Conservation (phyloP, 139 green algal genomes). For the Picochlorum sp. region DNA sequence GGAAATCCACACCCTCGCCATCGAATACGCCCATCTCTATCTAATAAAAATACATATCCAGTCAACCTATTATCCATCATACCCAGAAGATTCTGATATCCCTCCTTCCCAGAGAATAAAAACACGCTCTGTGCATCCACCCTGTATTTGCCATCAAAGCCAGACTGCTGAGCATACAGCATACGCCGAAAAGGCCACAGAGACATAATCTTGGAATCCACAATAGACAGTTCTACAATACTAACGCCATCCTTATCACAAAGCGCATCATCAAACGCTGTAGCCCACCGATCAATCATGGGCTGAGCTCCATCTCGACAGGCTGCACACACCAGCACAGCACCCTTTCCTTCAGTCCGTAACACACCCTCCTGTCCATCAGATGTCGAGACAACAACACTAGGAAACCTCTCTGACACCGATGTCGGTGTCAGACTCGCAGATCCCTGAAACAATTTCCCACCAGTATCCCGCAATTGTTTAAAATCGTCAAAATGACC, state of each 20-base stretch:
- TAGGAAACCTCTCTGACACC: conserved; percentile 17
- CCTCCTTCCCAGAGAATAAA: conserved; percentile 27
- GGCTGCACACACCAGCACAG: conserved; percentile 30
- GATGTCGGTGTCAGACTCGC: conserved; percentile 11
- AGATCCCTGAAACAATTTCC: conserved; percentile 32
- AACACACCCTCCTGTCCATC: background rate
- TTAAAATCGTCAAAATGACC: conserved; percentile 50
- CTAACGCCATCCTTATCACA: background rate
- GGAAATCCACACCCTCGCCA: conserved; percentile 27
- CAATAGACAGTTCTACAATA: conserved; percentile 29
- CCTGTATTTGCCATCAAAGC: conserved; percentile 5
- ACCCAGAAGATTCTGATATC: conserved; percentile 14
- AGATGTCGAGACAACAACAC: background rate
- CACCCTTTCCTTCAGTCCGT: too few relatives aligned
- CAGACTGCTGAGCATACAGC: conserved; percentile 17
- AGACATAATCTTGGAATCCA: conserved; percentile 40
- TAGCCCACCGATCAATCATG: conserved; percentile 33
- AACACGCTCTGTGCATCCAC: conserved; percentile 15
- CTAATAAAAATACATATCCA: conserved; percentile 30
- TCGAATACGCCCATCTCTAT: conserved; percentile 11
- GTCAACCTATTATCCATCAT: conserved; percentile 40
- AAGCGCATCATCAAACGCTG: conserved; percentile 6
- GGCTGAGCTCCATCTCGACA: conserved; percentile 41
- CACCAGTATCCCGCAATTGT: conserved; percentile 31
- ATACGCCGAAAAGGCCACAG: conserved; percentile 38